Evolutionary conservation across 1,139 yeast species (phyloP).

Genomic region (Protomyces macrosporus): DNA sequence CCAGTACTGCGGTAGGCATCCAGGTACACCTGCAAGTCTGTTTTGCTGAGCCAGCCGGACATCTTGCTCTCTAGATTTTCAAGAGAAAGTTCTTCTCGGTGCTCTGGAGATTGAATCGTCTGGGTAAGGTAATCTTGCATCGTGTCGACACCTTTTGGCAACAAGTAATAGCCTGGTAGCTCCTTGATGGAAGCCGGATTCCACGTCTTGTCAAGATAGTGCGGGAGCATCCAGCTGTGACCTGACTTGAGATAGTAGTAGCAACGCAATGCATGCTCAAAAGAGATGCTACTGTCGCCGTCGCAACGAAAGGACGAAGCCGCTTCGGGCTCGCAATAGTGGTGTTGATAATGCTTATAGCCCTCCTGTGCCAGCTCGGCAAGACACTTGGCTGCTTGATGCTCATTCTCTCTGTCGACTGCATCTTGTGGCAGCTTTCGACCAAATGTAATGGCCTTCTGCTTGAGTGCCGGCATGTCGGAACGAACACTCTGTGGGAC

Average conservation of each 20-base stretch:
- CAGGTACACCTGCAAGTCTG: background rate
- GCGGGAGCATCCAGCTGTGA: slow-evolving; percentile 5
- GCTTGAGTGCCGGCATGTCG: background rate
- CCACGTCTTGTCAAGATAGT: background rate
- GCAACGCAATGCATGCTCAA: slow-evolving; percentile 6
- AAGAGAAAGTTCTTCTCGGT: background rate
- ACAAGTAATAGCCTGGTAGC: slow-evolving; percentile 15
- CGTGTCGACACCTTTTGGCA: background rate
- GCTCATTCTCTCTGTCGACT: background rate
- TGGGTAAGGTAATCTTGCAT: background rate
- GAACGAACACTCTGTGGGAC: background rate
- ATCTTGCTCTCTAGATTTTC: background rate
- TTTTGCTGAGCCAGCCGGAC: slow-evolving; percentile 8
- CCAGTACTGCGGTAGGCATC: background rate
- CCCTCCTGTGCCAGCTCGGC: background rate
- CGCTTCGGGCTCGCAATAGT: slow-evolving; percentile 3
- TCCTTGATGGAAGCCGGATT: background rate
- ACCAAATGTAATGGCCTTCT: background rate
- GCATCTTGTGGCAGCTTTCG: background rate
- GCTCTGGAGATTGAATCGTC: background rate
- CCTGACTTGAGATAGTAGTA: slow-evolving; percentile 20
- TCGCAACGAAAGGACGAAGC: background rate
- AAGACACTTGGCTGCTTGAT: background rate
- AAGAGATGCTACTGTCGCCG: background rate
- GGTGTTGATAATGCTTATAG: slow-evolving; percentile 15